Conservation (phyloP, 2,329 filamentous ascomycete species). For the Ophiostoma sp. region DNA sequence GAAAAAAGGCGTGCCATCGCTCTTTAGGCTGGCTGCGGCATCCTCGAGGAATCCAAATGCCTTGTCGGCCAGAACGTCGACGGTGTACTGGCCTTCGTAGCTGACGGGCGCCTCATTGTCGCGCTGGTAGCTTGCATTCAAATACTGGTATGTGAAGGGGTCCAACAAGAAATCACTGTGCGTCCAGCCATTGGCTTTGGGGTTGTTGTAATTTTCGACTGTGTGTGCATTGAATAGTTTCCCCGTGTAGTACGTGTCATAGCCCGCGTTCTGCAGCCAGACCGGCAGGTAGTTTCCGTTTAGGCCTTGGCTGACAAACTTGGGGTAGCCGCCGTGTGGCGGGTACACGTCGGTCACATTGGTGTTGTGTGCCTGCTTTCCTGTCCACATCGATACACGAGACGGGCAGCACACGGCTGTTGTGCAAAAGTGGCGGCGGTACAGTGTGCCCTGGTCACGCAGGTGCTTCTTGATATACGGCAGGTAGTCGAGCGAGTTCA, state of each 20-base stretch:
- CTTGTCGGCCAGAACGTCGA: slow-evolving; percentile 54
- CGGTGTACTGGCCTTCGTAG: slow-evolving; percentile 50
- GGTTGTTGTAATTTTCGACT: slow-evolving; percentile 55
- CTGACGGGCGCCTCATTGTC: slow-evolving; percentile 51
- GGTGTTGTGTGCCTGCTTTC: slow-evolving; percentile 63
- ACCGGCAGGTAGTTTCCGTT: slow-evolving; percentile 64
- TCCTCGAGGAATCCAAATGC: slow-evolving; percentile 57
- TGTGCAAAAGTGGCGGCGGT: slow-evolving; percentile 60
- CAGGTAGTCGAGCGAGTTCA: slow-evolving; percentile 56
- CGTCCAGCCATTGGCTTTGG: slow-evolving; percentile 55
- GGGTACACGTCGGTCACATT: slow-evolving; percentile 57
- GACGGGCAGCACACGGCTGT: slow-evolving; percentile 64
- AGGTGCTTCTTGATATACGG: slow-evolving; percentile 45
- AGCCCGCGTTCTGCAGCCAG: slow-evolving; percentile 64
- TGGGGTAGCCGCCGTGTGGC: slow-evolving; percentile 60
- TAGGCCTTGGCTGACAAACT: slow-evolving; percentile 59
- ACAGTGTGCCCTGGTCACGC: slow-evolving; percentile 52
- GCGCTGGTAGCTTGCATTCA: slow-evolving; percentile 55
- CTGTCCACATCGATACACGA: slow-evolving; percentile 60
- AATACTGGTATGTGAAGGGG: slow-evolving; percentile 59
- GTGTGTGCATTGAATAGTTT: slow-evolving; percentile 65
- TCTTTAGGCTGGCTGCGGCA: slow-evolving; percentile 42
- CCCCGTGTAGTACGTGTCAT: slow-evolving; percentile 68
- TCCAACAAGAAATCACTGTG: slow-evolving; percentile 53
- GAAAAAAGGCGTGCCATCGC: neutral